Percentiles rank a stretch among this genome's conserved stretches.
These are phyloP conservation scores for Parmales sp. DNA, from an alignment of 108 stramenopile genomes.

Conservation along the genomic window DNA sequence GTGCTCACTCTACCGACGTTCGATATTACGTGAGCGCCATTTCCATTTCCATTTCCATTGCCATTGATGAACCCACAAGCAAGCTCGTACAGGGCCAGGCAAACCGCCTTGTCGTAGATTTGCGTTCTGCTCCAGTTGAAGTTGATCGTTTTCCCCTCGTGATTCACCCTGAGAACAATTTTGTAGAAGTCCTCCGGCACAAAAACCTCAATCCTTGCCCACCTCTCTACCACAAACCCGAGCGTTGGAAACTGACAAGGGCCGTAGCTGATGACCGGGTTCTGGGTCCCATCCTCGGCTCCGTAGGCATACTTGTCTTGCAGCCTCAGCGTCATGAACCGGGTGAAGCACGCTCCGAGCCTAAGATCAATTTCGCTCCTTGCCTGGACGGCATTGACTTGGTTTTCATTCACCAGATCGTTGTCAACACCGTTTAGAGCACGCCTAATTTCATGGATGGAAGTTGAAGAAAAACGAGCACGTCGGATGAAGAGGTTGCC, in stretches of 20 bases:
- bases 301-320: conserved; percentile 75
- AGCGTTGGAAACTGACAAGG: conserved; percentile 98
- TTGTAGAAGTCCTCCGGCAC: conserved; percentile 91
- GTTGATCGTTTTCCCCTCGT: conserved; percentile 19
- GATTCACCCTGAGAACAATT: conserved; percentile 33
- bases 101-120: conserved; percentile 69
- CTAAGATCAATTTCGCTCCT: conserved; percentile 86
- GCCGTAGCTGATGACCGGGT: conserved; percentile 75
- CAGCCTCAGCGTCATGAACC: conserved; percentile 91
- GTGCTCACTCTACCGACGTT: no score
- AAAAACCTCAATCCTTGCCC: conserved; percentile 85
- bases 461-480: conserved; percentile 83
- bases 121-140: conserved; percentile 80
- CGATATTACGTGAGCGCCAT: conserved; percentile 12
- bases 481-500: conserved; percentile 49
- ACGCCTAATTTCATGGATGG: conserved; percentile 68
- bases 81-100: conserved; percentile 65
- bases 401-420: conserved; percentile 50
- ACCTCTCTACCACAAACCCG: conserved; percentile 98
- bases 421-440: conserved; percentile 64
- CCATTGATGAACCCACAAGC: conserved; percentile 14
- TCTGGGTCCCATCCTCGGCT: conserved; percentile 14
- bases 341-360: conserved; percentile 90
- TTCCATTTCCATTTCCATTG: conserved; percentile 15
- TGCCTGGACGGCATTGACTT: conserved; percentile 74